These are phyloP conservation scores for Hypoxylon intermedium DNA, from an alignment of 495 filamentous ascomycete species.

Conservation along the genomic window DNA sequence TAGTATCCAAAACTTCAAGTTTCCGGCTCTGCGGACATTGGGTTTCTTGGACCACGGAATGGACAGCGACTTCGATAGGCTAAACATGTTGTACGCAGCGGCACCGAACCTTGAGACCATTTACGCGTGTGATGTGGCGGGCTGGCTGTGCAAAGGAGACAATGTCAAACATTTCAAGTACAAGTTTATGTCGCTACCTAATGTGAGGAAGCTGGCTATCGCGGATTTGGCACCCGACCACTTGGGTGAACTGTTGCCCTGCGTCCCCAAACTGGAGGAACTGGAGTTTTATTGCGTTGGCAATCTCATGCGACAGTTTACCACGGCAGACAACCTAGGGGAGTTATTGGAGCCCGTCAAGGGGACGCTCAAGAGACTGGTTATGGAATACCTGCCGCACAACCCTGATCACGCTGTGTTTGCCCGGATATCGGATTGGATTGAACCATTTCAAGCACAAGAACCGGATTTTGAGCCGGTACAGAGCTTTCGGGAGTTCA, in stretches of 20 bases:
- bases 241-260: background rate
- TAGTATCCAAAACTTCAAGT: background rate
- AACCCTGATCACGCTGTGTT: too few relatives aligned
- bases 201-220: background rate
- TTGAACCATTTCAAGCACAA: too few relatives aligned
- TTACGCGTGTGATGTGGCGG: background rate
- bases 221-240: background rate
- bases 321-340: background rate
- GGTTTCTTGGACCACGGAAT: background rate
- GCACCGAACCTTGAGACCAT: constrained; percentile 7
- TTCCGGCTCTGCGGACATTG: background rate
- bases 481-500: background rate
- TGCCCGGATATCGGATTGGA: too few relatives aligned
- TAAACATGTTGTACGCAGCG: background rate
- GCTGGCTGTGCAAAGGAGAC: too few relatives aligned
- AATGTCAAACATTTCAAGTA: too few relatives aligned
- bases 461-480: background rate
- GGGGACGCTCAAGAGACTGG: constrained; percentile 2
- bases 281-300: constrained; percentile 7
- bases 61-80: background rate
- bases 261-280: background rate
- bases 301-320: too few relatives aligned
- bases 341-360: background rate
- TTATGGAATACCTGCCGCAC: background rate
- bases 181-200: background rate